Base-by-base conservation (phyloP, 2,329 filamentous ascomycete genomes). In the Verticillium longisporum region DNA sequence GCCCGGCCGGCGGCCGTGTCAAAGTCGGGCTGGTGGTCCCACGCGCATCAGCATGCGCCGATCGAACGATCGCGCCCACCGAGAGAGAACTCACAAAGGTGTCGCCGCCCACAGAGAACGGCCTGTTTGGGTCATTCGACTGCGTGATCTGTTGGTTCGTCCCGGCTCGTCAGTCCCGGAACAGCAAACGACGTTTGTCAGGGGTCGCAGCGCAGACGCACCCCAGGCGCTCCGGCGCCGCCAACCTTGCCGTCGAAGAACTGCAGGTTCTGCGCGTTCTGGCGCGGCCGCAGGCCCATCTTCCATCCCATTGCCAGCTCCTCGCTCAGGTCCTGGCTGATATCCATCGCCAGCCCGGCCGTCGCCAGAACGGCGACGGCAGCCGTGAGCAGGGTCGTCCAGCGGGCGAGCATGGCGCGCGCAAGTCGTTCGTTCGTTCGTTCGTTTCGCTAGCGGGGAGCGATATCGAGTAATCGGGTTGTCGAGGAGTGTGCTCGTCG, bases 101-200 rank as follows among this genome's bases (percentile, higher is more conserved):
- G 61, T 77, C 72, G 15, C 75, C 77, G 45, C 74, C 69, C 3
- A 80, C 77, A 57, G 72, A 71, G 62, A 78, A 82, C 2, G 77
- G 78, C 50, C 76, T 69, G 18, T 73, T 64, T 5, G 70, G 62
- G 64, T 80, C 69, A n/a, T 66, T 68, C 1, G 75, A 78, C 59
- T 77, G 72, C 11, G 72, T 72, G 61, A 80, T 77, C 73, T 77
- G 60, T 10, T 32, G 1, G 5, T 33, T 15, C 26, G 26, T 36
- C 13, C 54, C 26, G 11, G 3, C 13, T 14, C 6, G 54, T 55
- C 54, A 55, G 54, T n/a, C 54, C 54, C 26, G 41, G n/a, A n/a
- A n/a, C 7, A 31, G 15, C 32, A 55, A 21, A 53, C 4, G 1
- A 53, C 14, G 26, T 26, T 26, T 26, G 26, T 26, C 26, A 4